Evolutionary conservation across 2,329 filamentous ascomycete species (phyloP).

Genomic region (Ascochyta rabiei): DNA sequence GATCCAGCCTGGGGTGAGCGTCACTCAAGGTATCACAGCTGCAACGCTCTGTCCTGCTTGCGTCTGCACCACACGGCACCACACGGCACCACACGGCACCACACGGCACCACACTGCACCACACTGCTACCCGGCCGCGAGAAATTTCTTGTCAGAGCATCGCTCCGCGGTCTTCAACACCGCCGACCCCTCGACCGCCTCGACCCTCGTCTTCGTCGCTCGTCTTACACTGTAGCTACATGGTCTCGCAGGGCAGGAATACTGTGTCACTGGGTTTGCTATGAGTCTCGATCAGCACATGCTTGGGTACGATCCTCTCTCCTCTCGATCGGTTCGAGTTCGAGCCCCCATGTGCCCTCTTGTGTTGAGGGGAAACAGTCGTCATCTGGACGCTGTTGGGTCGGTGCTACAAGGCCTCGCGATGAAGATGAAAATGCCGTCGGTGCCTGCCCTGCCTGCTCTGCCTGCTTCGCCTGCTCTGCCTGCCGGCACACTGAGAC

Average conservation of each 20-base stretch:
- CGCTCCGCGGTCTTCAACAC: conserved; percentile 26
- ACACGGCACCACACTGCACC: too few relatives aligned
- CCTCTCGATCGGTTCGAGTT: conserved; percentile 21
- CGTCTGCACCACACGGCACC: conserved; percentile 28
- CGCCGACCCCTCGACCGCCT: conserved; percentile 23
- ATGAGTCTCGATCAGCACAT: conserved; percentile 51
- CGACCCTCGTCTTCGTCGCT: conserved; percentile 21
- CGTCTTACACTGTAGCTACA: conserved; percentile 35
- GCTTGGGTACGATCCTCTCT: conserved; percentile 47
- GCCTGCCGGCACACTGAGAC: conserved; percentile 26
- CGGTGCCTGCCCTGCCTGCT: conserved; percentile 36
- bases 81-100: too few relatives aligned
- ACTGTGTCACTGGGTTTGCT: conserved; percentile 42
- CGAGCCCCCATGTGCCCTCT: conserved; percentile 15
- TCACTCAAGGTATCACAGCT: conserved; percentile 39
- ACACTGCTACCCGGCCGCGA: conserved; percentile 22
- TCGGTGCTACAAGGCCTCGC: conserved; percentile 22
- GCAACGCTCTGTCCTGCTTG: conserved; percentile 30
- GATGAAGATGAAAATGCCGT: conserved; percentile 11
- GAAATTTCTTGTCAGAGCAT: conserved; percentile 31
- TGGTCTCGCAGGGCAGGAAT: conserved; percentile 35
- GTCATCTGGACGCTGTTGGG: not conserved
- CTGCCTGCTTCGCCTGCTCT: conserved; percentile 25
- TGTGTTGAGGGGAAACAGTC: not conserved
- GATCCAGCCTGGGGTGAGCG: conserved; percentile 30